phyloP scores from a whole-genome alignment of 108 stramenopile genomes.

The Aurantiochytrium sp. region DNA sequence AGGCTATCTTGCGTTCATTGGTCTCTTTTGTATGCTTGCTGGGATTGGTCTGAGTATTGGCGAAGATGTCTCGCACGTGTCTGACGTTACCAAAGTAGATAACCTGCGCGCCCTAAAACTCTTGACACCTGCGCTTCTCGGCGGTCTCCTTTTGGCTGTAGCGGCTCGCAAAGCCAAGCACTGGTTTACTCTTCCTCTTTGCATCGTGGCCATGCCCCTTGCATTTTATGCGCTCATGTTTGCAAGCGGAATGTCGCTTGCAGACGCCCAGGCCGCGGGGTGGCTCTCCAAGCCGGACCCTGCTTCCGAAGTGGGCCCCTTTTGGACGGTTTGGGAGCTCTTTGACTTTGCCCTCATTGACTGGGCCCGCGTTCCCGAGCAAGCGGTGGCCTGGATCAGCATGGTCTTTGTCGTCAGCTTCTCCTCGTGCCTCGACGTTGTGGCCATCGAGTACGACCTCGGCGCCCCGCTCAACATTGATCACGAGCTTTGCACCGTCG shows the following conservation, averaged over 20 bases:
- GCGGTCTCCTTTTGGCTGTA: not conserved
- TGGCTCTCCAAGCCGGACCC: slow-evolving; percentile 6
- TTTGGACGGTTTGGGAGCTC: not conserved
- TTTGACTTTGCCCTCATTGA: not conserved
- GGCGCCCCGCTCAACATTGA: slow-evolving; percentile 83
- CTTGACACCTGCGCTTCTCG: not conserved
- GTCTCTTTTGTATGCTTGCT: slow-evolving; percentile 86
- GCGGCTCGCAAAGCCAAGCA: not conserved
- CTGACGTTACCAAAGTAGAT: slow-evolving; percentile 57
- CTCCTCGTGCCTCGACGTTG: slow-evolving; percentile 84
- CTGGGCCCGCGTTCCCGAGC: slow-evolving; percentile 58
- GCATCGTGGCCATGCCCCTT: slow-evolving; percentile 64
- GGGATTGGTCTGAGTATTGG: slow-evolving; percentile 71
- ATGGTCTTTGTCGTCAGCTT: slow-evolving; percentile 93
- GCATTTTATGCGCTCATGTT: slow-evolving; percentile 68
- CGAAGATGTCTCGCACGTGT: slow-evolving; percentile 41
- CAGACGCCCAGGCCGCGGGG: not conserved
- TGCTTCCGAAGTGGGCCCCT: not conserved
- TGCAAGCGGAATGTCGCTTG: slow-evolving; percentile 37
- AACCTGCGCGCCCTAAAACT: slow-evolving; percentile 22
- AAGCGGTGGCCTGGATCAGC: slow-evolving; percentile 57
- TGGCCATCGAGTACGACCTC: slow-evolving; percentile 93
- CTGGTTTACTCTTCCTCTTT: slow-evolving; percentile 54
- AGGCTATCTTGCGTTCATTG: slow-evolving; percentile 95
- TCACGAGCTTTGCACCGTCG: slow-evolving; percentile 75